These are phyloP conservation scores for Talaromyces wortmannii DNA, from an alignment of 495 filamentous ascomycete species.

Conservation along the genomic window DNA sequence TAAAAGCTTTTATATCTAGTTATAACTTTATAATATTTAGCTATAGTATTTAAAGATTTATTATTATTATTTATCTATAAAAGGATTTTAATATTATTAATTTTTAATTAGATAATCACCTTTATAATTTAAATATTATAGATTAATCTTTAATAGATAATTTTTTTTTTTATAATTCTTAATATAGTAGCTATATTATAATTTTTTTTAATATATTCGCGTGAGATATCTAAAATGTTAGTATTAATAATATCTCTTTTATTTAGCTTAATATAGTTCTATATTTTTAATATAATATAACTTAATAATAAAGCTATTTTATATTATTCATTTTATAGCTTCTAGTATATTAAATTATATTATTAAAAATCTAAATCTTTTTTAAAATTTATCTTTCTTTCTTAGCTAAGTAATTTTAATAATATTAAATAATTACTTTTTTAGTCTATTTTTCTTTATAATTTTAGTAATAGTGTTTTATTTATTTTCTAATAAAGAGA, in stretches of 20 bases:
- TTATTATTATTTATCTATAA: slow-evolving; percentile 12
- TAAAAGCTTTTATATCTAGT: slow-evolving; percentile 20
- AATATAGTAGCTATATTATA: slow-evolving; percentile 16
- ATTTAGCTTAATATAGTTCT: slow-evolving; percentile 12
- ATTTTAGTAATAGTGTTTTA: background rate
- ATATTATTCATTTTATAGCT: slow-evolving; percentile 13
- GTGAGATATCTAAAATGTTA: slow-evolving; percentile 21
- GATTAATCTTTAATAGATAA: slow-evolving; percentile 13
- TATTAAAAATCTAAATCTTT: background rate
- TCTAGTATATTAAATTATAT: slow-evolving; percentile 17
- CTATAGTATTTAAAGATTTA: slow-evolving; percentile 18
- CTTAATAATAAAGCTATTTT: slow-evolving; percentile 14
- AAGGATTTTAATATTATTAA: slow-evolving; percentile 6
- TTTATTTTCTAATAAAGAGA: background rate
- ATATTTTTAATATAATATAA: slow-evolving; percentile 14
- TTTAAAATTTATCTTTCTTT: background rate
- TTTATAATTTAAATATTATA: slow-evolving; percentile 14
- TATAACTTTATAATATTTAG: too few relatives aligned
- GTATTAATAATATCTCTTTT: slow-evolving; percentile 18
- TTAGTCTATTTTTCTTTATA: background rate
- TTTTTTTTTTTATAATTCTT: slow-evolving; percentile 12
- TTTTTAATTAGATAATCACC: slow-evolving; percentile 15
- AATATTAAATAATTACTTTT: background rate
- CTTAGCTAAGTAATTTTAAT: background rate
- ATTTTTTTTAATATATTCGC: slow-evolving; percentile 21